A percentile compares a stretch with the other conserved stretches of the same genome.
phyloP scores from a whole-genome alignment of 2,329 filamentous ascomycete genomes.

The Botrytis pseudocinerea region DNA sequence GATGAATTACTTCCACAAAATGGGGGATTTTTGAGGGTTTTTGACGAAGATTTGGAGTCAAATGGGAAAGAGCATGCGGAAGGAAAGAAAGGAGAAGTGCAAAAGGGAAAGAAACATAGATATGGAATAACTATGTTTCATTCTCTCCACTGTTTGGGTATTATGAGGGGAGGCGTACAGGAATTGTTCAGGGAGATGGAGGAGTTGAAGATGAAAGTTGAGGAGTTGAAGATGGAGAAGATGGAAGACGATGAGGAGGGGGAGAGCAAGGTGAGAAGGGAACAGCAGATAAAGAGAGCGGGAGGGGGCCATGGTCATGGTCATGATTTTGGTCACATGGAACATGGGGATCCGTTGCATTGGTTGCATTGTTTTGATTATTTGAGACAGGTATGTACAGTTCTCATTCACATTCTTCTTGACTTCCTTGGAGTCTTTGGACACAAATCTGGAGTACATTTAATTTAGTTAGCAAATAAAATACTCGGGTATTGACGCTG shows the following conservation, averaged over 20 bases:
- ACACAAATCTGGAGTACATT: neutral
- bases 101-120: neutral
- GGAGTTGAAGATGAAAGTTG: neutral
- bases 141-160: slow-evolving; percentile 16
- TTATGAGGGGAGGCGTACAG: slow-evolving; percentile 19
- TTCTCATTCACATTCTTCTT: neutral
- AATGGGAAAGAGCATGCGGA: neutral
- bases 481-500: too few relatives aligned
- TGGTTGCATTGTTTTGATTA: slow-evolving; percentile 25
- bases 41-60: neutral
- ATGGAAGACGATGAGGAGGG: neutral
- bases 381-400: slow-evolving; percentile 23
- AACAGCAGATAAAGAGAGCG: neutral
- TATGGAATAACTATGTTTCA: slow-evolving; percentile 22
- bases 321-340: slow-evolving; percentile 15
- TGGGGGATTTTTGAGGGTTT: neutral
- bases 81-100: neutral
- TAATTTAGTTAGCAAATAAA: too few relatives aligned
- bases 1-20: neutral
- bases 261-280: too few relatives aligned
- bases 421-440: neutral
- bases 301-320: neutral
- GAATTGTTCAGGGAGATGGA: slow-evolving; percentile 18
- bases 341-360: slow-evolving; percentile 19
- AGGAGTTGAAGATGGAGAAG: neutral